phyloP scores from a whole-genome alignment of 176 grass and related monocot species.

The Phoenix dactylifera region DNA sequence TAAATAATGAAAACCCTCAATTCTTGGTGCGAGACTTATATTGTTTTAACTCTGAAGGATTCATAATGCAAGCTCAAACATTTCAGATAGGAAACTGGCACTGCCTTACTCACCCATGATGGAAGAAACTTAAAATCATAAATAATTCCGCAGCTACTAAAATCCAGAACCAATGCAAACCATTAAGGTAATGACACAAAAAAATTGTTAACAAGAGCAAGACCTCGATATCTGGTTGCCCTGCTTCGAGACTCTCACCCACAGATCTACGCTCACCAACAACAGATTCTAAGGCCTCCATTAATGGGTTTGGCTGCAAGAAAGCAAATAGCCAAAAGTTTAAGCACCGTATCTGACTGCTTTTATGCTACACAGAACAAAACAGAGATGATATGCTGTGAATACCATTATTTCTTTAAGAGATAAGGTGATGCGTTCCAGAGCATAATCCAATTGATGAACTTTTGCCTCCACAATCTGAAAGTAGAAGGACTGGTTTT shows the following conservation, averaged over 20 bases:
- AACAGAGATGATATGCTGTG: neutral
- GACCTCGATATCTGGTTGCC: constrained; percentile 71
- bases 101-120: too few species aligned
- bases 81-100: too few species aligned
- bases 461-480: constrained; percentile 67
- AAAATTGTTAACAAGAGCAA: neutral
- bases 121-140: too few species aligned
- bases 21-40: too few species aligned
- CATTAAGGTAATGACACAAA: too few species aligned
- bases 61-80: too few species aligned
- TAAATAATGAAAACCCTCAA: too few species aligned
- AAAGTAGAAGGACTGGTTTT: neutral
- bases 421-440: constrained; percentile 71
- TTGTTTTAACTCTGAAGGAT: too few species aligned
- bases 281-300: constrained; percentile 56
- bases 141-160: too few species aligned
- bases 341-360: too few species aligned
- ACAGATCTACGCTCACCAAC: constrained; percentile 52
- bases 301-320: constrained; percentile 44
- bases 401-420: constrained; percentile 76
- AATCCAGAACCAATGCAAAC: too few species aligned
- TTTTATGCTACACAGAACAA: neutral
- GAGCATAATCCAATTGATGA: constrained; percentile 58
- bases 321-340: neutral
- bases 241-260: constrained; percentile 55